Base-by-base conservation (phyloP, 2,329 filamentous ascomycete genomes). In the Pseudogymnoascus sp. region DNA sequence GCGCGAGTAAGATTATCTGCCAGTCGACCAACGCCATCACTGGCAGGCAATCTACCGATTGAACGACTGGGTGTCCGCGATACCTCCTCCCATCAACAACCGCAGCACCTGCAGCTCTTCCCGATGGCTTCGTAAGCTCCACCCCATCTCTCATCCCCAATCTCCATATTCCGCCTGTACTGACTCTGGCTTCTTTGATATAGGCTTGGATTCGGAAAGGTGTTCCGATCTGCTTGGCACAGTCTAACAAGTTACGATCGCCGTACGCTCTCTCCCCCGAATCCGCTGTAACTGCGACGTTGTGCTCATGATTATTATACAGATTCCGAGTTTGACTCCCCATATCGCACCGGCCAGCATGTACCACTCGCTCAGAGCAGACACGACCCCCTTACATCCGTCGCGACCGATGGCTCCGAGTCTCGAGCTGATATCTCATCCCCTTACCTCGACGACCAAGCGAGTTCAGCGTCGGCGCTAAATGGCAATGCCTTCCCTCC, bases 301-400 rank as follows among this genome's bases (percentile, higher is more conserved):
- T 40, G 37, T 59, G 33, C 57, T 59, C 33, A 59, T 40, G 17
- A 59, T 59, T 8, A n/a, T 29, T 59, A 66, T 65, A 68, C 78
- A 96, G 94, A 99, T 79, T 96, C 94, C 66, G 88, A 86, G 64
- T 90, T 88, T 80, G 90, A 99, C 77, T 96, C 93, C 63, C 92
- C 94, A 59, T 95, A 96, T 77, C 87, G 92, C 72, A 90, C 89
- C 64, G 92, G 92, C 66, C 86, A 89, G 72, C 93, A 97, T 76
- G 89, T 96, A 64, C 92, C 92, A 64, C 84, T 97, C 64, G 86
- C 88, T 66, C 89, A 92, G 75, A 88, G 85, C 74, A 85, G 91
- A 67, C 86, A 92, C 76, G 85, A 86, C 67, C 88, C 90, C 65
- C 83, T 97, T 71, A 93, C 91, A 41, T 92, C 92, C 59, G 86